Percentiles rank a stretch among this genome's conserved stretches.
Evolutionary conservation across 1,139 yeast genomes (phyloP).

Genomic region (Yamadazyma friedrichii): DNA sequence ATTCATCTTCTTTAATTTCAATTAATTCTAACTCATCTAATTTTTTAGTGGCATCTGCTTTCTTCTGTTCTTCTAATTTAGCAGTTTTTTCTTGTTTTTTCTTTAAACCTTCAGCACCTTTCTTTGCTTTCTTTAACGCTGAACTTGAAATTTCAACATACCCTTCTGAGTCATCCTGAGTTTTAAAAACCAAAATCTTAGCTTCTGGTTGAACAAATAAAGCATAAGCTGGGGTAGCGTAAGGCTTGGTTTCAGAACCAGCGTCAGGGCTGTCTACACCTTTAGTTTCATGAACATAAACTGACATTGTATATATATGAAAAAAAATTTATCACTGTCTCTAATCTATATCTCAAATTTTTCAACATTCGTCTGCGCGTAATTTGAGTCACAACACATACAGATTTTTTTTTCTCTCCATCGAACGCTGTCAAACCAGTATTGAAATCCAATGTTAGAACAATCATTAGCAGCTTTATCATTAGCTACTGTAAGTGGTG

Average conservation of each 20-base stretch:
- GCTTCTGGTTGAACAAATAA: slow-evolving; percentile 58
- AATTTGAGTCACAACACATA: slow-evolving; percentile 2
- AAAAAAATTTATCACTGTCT: not conserved
- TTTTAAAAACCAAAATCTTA: slow-evolving; percentile 63
- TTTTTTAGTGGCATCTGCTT: slow-evolving; percentile 67
- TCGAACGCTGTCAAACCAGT: not conserved
- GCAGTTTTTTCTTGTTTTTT: slow-evolving; percentile 86
- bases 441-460: slow-evolving; percentile 51
- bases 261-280: slow-evolving; percentile 60
- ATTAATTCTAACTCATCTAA: slow-evolving; percentile 76
- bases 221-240: slow-evolving; percentile 83
- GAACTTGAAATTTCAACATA: slow-evolving; percentile 85
- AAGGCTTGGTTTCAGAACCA: slow-evolving; percentile 73
- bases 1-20: slow-evolving; percentile 65
- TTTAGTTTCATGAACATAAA: slow-evolving; percentile 67
- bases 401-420: slow-evolving; percentile 1
- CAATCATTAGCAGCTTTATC: slow-evolving; percentile 60
- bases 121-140: slow-evolving; percentile 93
- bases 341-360: not conserved
- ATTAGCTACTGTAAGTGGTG: slow-evolving; percentile 44
- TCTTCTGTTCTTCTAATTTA: slow-evolving; percentile 59
- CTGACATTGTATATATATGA: slow-evolving; percentile 23
- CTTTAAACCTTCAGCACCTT: slow-evolving; percentile 89
- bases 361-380: slow-evolving; percentile 1
- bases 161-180: slow-evolving; percentile 53